phyloP scores from a whole-genome alignment of 768 basidiomycete genomes.

The Lyophyllum decastes region DNA sequence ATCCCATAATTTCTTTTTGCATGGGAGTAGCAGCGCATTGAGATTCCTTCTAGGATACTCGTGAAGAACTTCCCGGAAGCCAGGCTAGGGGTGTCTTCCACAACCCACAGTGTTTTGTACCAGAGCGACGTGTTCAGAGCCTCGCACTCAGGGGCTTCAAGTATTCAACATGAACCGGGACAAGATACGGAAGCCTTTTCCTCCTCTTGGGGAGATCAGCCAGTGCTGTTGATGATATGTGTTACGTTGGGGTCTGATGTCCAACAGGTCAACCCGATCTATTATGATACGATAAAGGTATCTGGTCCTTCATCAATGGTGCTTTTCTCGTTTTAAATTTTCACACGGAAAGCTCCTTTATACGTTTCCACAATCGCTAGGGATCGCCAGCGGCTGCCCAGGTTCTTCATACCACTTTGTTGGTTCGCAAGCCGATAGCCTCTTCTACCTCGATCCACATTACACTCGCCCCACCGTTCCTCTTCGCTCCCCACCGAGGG shows the following conservation, averaged over 20 bases:
- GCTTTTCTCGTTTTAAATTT: not conserved
- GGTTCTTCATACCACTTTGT: constrained; percentile 99
- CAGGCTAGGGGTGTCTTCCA: constrained; percentile 78
- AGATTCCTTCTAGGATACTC: constrained; percentile 54
- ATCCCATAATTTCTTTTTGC: too few relatives aligned
- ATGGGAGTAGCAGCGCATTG: too few relatives aligned
- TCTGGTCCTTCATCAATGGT: not conserved
- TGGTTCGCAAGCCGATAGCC: constrained; percentile 83
- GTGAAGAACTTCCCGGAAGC: constrained; percentile 79
- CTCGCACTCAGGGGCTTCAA: constrained; percentile 44
- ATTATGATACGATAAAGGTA: constrained; percentile 75
- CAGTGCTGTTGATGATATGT: constrained; percentile 86
- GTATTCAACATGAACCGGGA: constrained; percentile 24
- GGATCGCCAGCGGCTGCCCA: constrained; percentile 95
- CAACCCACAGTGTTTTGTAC: constrained; percentile 81
- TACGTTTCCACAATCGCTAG: constrained; percentile 92
- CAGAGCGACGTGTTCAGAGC: constrained; percentile 86
- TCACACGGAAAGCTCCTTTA: constrained; percentile 63
- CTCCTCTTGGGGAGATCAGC: constrained; percentile 72
- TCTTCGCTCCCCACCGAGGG: constrained; percentile 47
- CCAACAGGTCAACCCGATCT: constrained; percentile 87
- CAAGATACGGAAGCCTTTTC: constrained; percentile 21
- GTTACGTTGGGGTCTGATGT: constrained; percentile 81
- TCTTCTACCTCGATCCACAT: constrained; percentile 84
- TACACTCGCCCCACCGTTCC: constrained; percentile 78